Evolutionary conservation across 305 asterid species (phyloP).

Genomic region (Galium porrigens): DNA sequence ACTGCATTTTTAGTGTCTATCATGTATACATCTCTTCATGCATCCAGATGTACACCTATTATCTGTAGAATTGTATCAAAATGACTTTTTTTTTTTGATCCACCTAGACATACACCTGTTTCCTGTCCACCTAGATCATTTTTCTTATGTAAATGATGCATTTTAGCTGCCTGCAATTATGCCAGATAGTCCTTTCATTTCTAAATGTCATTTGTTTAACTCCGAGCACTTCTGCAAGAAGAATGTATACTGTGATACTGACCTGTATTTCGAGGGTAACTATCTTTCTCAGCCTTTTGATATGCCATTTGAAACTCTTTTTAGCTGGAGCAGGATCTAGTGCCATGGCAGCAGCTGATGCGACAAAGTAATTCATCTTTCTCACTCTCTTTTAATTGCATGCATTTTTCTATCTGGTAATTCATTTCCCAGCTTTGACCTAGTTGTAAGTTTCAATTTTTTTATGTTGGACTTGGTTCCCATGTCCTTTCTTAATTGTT

Average conservation of each 20-base stretch:
- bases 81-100: not conserved
- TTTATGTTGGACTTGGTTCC: not conserved
- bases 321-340: constrained; percentile 57
- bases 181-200: not conserved
- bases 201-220: not conserved
- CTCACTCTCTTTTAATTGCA: constrained; percentile 15
- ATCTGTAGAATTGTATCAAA: not conserved
- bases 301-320: constrained; percentile 19
- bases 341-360: constrained; percentile 48
- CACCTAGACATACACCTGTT: not conserved
- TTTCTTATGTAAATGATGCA: constrained; percentile 1
- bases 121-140: not conserved
- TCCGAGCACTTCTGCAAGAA: not conserved
- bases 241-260: not conserved
- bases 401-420: not conserved
- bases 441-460: not conserved
- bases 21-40: not conserved
- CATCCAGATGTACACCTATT: not conserved
- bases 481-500: not conserved
- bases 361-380: constrained; percentile 55
- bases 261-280: not conserved
- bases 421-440: not conserved
- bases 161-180: constrained; percentile 1
- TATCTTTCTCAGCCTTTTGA: not conserved
- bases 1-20: not conserved